Evolutionary conservation across 306 rosid species (phyloP), one percentile per base, ranked within the genome.

Genomic region (Lathyrus sativus): DNA sequence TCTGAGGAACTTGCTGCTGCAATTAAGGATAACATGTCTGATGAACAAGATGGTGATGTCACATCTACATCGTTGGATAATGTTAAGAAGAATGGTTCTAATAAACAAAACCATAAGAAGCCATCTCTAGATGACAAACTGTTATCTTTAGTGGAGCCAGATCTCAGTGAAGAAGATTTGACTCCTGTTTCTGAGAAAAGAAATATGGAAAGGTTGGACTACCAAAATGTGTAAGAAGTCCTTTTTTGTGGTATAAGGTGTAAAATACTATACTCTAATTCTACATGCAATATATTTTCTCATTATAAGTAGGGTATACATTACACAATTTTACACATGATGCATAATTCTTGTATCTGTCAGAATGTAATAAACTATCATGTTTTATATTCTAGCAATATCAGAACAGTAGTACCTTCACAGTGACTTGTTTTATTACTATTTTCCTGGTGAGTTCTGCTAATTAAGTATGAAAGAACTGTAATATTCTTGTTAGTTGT

Each of bases 211-310:
- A 88, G 95, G 78, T 69, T 93, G 92, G 97, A 93, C 89, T 93
- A 93, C 85, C 83, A 90, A 80, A 90, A 70, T 88, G 88, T 86
- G 99, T 90, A 71, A 97, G 90, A 80, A 93, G 97, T 90, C 75
- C 70, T 66, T 42, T 77, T 77, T 74, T 50, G 17, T 65, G 51
- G 44, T 76, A 51, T 18, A 31, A 48, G 75, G 50, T 38, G 53
- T 68, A 24, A 50, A 60, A 29, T 69, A 65, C 35, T 53, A 42
- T 28, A 19, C 18, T 68, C 3, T 50, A 54, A 38, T 74, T 72
- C 39, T 65, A 37, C 71, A 49, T 62, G 66, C 67, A 43, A 39
- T 29, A 45, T 57, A 41, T 39, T 68, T 63, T 35, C 57, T 48
- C 49, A 62, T 63, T 49, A 63, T 62, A 66, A 78, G 49, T 63